Conservation (phyloP, 495 filamentous ascomycete species). For the Clavariopsis aquatica region DNA sequence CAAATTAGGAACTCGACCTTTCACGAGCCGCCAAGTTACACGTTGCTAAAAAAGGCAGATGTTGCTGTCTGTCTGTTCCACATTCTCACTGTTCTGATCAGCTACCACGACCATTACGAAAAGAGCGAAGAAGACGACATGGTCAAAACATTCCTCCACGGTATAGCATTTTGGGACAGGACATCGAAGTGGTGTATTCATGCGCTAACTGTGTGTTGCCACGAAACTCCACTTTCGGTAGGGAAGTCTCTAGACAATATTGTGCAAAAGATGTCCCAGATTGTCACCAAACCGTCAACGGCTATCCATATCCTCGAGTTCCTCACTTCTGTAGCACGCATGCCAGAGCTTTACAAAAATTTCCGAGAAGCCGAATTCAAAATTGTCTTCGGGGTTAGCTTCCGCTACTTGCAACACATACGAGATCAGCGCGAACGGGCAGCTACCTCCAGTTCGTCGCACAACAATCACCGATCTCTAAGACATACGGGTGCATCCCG, state of each 20-base stretch:
- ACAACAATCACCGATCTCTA: constrained; percentile 14
- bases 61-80: constrained; percentile 87
- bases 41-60: constrained; percentile 81
- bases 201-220: constrained; percentile 87
- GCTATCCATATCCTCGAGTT: constrained; percentile 96
- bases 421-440: constrained; percentile 56
- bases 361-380: constrained; percentile 85
- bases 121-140: constrained; percentile 87
- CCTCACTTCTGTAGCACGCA: constrained; percentile 76
- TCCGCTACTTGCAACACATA: constrained; percentile 81
- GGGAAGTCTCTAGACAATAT: constrained; percentile 79
- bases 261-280: constrained; percentile 87
- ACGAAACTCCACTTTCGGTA: constrained; percentile 82
- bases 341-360: constrained; percentile 82
- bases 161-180: constrained; percentile 79
- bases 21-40: constrained; percentile 44
- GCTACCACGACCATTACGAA: constrained; percentile 81
- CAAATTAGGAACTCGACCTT: constrained; percentile 77
- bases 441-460: constrained; percentile 35
- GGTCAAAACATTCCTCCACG: constrained; percentile 78
- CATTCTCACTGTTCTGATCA: constrained; percentile 76
- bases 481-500: constrained; percentile 50
- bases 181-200: constrained; percentile 91
- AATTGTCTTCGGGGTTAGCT: constrained; percentile 90
- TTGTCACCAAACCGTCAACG: constrained; percentile 87